Percentiles rank a stretch among this genome's conserved stretches.
These are phyloP conservation scores for Spirogloea muscicola DNA, from an alignment of 139 green algal species.

Conservation along the genomic window DNA sequence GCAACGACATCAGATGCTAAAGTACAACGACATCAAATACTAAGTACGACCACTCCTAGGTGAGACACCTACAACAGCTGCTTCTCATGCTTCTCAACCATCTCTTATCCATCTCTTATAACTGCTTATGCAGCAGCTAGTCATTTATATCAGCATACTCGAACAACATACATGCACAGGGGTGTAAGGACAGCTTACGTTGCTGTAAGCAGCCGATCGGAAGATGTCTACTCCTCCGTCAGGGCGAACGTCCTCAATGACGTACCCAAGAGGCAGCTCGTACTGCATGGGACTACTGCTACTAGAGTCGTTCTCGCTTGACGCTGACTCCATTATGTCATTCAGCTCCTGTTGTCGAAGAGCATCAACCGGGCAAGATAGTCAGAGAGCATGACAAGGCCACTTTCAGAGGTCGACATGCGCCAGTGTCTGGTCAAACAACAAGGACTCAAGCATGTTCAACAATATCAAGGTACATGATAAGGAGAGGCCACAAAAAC, in stretches of 20 bases:
- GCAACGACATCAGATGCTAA: too few species aligned
- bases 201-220: constrained; percentile 40
- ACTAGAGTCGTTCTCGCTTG: neutral
- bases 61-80: too few species aligned
- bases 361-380: neutral
- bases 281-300: constrained; percentile 19
- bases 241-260: constrained; percentile 38
- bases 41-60: too few species aligned
- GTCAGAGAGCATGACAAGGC: neutral
- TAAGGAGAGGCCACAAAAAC: too few species aligned
- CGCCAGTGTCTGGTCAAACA: too few species aligned
- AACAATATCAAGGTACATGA: too few species aligned
- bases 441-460: too few species aligned
- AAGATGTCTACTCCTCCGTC: constrained; percentile 37
- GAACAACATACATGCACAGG: neutral
- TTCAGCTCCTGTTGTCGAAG: constrained; percentile 6
- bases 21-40: too few species aligned
- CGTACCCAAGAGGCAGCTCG: constrained; percentile 31
- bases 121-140: neutral
- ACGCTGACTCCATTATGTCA: constrained; percentile 34
- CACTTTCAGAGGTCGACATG: neutral
- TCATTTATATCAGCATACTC: neutral
- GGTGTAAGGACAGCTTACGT: constrained; percentile 18
- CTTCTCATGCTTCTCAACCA: neutral
- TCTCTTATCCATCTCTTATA: neutral